Evolutionary conservation across 2,329 filamentous ascomycete species (phyloP), one percentile per base, ranked within the genome.

Genomic region (Stagonosporopsis vannaccii): DNA sequence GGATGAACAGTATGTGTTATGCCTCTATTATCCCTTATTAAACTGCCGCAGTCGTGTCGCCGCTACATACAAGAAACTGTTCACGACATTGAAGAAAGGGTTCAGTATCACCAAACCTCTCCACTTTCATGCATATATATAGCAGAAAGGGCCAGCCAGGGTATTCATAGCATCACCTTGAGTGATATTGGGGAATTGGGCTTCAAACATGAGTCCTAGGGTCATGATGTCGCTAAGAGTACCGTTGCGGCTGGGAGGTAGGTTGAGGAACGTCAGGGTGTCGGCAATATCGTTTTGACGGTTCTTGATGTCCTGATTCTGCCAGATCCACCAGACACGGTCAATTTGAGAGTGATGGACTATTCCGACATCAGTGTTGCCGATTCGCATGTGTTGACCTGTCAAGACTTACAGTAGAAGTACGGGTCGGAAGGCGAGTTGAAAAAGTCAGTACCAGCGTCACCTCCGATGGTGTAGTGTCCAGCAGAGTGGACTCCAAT

Each of bases 261-360:
- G 39, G 48, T 81, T 79, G 44, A 79, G 70, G 17, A 82, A 73
- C 2, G 80, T 82, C 8, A 73, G 73, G 4, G 79, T 82, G 1
- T 78, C 81, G 3, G 66, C 70, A 51, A 83, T 75, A 25, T 68
- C 71, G 45, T 75, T 68, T 49, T 70, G 70, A 13, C 81, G 71
- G 12, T 70, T 69, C 43, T 66, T 61, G 33, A 74, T 61, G 44
- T 81, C 75, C 42, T 77, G 67, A 54, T 79, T 80, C 66, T 84
- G 81, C 81, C 81, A 84, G 13, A 78, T 80, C 79, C 79, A 81
- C 70, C 75, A 84, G 2, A 75, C 64, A 2, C 80, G 73, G 60
- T 83, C 81, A 23, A 83, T 78, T 69, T 78, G 77, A 2, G 74
- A 74, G 55, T 83, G 81, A 59, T 82, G 80, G 30, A 80, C 49